A percentile compares a stretch with the other conserved stretches of the same genome.
Evolutionary conservation across 2,329 filamentous ascomycete genomes (phyloP).

Genomic region (Epichloe scottii): DNA sequence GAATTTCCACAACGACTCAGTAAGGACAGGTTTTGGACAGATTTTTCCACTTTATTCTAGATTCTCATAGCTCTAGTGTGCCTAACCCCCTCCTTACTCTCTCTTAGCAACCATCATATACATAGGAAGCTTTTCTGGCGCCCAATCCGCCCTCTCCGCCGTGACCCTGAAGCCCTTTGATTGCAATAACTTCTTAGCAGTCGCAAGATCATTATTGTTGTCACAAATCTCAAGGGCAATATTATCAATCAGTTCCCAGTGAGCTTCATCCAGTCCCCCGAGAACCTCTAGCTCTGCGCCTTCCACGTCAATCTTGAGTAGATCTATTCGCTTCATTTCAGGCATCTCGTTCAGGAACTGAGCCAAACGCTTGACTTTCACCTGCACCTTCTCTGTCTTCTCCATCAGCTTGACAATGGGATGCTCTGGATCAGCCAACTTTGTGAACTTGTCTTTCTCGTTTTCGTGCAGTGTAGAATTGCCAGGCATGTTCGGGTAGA

Average conservation of each 20-base stretch:
- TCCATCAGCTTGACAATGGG: constrained; percentile 3
- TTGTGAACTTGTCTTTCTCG: constrained; percentile 7
- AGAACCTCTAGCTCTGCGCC: constrained; percentile 13
- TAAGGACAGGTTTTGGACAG: no score
- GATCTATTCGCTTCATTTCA: constrained; percentile 10
- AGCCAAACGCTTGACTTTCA: constrained; percentile 11
- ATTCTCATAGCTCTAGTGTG: no score
- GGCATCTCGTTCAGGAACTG: constrained; percentile 7
- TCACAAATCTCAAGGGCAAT: constrained; percentile 12
- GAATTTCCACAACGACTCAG: no score
- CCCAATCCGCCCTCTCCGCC: constrained; percentile 6
- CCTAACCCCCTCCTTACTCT: neutral
- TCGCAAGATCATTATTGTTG: constrained; percentile 2
- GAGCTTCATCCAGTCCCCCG: constrained; percentile 11
- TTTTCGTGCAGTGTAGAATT: constrained; percentile 13
- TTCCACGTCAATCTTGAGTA: constrained; percentile 18
- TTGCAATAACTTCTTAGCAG: constrained; percentile 9
- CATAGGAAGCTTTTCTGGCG: neutral
- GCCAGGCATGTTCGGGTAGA: constrained; percentile 11
- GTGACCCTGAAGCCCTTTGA: constrained; percentile 11
- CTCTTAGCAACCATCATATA: neutral
- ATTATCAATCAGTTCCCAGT: constrained; percentile 12
- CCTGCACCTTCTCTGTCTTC: constrained; percentile 5
- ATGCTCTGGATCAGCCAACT: constrained; percentile 1
- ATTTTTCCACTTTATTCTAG: no score